Evolutionary conservation across 1,284 basidiomycete genomes (phyloP).

Genomic region (Pascua guehoae): DNA sequence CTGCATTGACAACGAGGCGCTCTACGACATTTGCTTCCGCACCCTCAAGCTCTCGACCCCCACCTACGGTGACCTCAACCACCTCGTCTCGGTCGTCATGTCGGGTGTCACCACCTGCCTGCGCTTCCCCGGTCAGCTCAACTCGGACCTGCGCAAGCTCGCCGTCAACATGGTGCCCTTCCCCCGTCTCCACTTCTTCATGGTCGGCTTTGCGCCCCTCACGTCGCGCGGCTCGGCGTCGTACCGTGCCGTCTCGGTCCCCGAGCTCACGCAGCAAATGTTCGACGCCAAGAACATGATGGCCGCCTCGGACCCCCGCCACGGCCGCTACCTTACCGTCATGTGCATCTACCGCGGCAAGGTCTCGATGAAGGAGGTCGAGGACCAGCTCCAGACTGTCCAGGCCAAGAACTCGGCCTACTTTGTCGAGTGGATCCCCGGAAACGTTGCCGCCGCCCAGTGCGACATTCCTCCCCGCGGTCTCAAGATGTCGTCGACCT

Average conservation of each 20-base stretch:
- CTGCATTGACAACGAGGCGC: constrained; percentile 89
- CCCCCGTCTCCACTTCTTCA: constrained; percentile 99
- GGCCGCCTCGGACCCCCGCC: constrained; percentile 77
- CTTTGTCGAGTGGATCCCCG: constrained; percentile 99
- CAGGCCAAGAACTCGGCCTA: constrained; percentile 96
- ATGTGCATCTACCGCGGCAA: constrained; percentile 98
- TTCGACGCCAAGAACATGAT: constrained; percentile 99
- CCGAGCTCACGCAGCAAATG: constrained; percentile 96
- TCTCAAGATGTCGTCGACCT: constrained; percentile 93
- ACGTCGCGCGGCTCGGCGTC: constrained; percentile 89
- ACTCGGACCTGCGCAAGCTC: constrained; percentile 94
- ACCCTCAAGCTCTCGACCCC: constrained; percentile 92
- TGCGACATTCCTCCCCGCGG: constrained; percentile 87
- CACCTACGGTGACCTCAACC: constrained; percentile 94
- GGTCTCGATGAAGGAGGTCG: constrained; percentile 98
- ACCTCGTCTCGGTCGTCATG: constrained; percentile 97
- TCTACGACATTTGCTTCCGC: constrained; percentile 97
- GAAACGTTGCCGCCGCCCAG: constrained; percentile 93
- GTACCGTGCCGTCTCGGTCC: constrained; percentile 91
- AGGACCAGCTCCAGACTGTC: constrained; percentile 96
- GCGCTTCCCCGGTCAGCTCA: constrained; percentile 93
- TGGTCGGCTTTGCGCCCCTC: constrained; percentile 93
- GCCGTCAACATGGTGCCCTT: constrained; percentile 99
- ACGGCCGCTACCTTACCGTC: constrained; percentile 71
- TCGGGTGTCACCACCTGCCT: constrained; percentile 60